phyloP scores from a whole-genome alignment of 2,329 filamentous ascomycete genomes.

The Fusarium sp. region DNA sequence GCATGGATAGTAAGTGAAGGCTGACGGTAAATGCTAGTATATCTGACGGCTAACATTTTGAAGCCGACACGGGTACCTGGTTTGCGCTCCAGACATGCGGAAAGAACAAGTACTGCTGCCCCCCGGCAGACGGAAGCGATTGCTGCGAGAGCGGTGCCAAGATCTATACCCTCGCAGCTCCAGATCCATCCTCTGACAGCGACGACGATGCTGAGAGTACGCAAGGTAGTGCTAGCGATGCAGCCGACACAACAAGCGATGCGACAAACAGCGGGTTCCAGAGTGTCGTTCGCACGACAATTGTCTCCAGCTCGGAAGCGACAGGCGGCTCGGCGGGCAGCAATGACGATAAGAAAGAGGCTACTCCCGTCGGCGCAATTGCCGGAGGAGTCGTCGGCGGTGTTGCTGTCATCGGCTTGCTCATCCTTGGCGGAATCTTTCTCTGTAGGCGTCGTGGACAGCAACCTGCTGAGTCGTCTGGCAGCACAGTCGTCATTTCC shows the following conservation, averaged over 20 bases:
- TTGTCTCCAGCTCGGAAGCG: background rate
- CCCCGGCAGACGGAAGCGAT: constrained; percentile 20
- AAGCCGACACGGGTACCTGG: constrained; percentile 35
- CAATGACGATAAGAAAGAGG: background rate
- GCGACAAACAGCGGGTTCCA: constrained; percentile 9
- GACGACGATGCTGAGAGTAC: background rate
- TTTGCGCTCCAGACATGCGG: constrained; percentile 27
- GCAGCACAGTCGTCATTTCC: background rate
- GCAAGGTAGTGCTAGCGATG: background rate
- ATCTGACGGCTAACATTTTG: background rate
- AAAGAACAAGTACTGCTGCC: constrained; percentile 44
- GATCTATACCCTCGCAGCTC: constrained; percentile 33
- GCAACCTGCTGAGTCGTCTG: background rate
- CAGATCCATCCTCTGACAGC: background rate
- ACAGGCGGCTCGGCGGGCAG: background rate
- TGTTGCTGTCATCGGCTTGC: constrained; percentile 30
- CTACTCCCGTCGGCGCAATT: constrained; percentile 25
- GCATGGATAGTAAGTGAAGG: constrained; percentile 37
- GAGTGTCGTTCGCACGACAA: background rate
- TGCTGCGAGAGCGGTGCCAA: constrained; percentile 39
- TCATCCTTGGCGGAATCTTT: constrained; percentile 27
- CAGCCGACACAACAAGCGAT: background rate
- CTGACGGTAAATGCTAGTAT: background rate
- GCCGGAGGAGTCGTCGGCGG: constrained; percentile 40
- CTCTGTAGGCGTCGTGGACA: constrained; percentile 29